These are phyloP conservation scores for Quercus variabilis DNA, from an alignment of 306 rosid species.

Conservation along the genomic window DNA sequence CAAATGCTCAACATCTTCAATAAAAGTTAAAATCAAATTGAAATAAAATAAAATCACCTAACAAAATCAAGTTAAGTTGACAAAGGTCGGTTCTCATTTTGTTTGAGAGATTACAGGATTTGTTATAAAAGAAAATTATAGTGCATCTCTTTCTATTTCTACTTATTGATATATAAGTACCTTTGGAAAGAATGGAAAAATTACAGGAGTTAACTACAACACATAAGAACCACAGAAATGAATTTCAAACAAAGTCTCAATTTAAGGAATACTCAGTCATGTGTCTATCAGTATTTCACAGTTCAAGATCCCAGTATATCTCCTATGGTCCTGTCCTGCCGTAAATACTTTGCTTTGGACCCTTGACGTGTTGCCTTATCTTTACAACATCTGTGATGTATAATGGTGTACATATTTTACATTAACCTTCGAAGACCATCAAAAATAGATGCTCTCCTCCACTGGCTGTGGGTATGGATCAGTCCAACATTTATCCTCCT, in stretches of 20 bases:
- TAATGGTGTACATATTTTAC: neutral
- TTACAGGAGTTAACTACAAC: neutral
- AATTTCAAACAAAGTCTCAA: neutral
- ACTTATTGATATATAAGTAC: neutral
- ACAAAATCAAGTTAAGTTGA: neutral
- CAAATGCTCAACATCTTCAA: neutral
- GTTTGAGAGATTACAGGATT: neutral
- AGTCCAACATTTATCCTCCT: constrained; percentile 42
- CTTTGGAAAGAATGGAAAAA: neutral
- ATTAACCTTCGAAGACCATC: neutral
- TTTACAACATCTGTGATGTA: neutral
- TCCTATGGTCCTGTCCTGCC: neutral
- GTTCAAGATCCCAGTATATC: neutral
- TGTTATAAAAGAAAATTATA: neutral
- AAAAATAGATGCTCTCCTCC: neutral
- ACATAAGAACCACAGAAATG: neutral
- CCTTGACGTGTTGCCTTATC: neutral
- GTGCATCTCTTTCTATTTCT: neutral
- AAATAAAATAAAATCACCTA: neutral
- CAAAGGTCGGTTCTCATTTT: neutral
- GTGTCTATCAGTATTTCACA: neutral
- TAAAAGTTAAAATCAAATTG: neutral
- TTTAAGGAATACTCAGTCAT: neutral
- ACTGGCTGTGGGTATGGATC: constrained; percentile 30
- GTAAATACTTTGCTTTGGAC: neutral